Percentiles rank a stretch among this genome's conserved stretches.
phyloP scores from a whole-genome alignment of 1,284 basidiomycete species.

The Phellopilus nigrolimitatus region DNA sequence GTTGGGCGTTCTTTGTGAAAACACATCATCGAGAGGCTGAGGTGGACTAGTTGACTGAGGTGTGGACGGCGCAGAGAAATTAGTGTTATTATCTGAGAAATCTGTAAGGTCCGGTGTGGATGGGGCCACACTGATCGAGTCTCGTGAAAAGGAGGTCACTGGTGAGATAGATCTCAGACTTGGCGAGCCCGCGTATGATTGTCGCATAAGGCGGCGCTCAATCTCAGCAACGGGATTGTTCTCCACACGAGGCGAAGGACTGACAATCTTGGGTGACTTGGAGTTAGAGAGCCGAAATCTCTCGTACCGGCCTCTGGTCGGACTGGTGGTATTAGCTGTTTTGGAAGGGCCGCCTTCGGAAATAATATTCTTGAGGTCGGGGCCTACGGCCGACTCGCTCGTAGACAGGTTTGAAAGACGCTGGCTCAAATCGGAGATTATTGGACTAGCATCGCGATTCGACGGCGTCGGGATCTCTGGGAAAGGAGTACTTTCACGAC shows the following conservation, averaged over 20 bases:
- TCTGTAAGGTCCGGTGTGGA: conserved; percentile 60
- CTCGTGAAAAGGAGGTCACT: conserved; percentile 7
- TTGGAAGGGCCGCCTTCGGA: neutral
- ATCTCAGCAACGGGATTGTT: conserved; percentile 13
- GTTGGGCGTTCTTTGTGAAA: conserved; percentile 13
- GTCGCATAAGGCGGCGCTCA: conserved; percentile 9
- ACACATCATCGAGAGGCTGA: conserved; percentile 20
- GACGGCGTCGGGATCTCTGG: neutral
- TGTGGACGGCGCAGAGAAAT: conserved; percentile 53
- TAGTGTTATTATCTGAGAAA: conserved; percentile 50
- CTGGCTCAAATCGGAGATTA: conserved; percentile 7
- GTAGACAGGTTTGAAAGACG: conserved; percentile 9
- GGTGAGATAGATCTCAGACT: conserved; percentile 9
- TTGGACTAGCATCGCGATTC: conserved; percentile 3
- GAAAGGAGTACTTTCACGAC: conserved; percentile 54
- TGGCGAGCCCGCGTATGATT: conserved; percentile 9
- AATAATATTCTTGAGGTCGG: conserved; percentile 1
- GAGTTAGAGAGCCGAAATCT: conserved; percentile 9
- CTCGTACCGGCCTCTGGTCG: conserved; percentile 18
- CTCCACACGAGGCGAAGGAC: conserved; percentile 10
- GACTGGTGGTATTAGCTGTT: conserved; percentile 11
- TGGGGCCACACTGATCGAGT: conserved; percentile 32
- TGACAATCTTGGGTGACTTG: conserved; percentile 3
- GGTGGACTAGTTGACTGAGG: conserved; percentile 41
- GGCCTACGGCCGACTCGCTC: neutral